Base-by-base conservation (phyloP, 129 eudicot species). In the Flaveria brownii region DNA sequence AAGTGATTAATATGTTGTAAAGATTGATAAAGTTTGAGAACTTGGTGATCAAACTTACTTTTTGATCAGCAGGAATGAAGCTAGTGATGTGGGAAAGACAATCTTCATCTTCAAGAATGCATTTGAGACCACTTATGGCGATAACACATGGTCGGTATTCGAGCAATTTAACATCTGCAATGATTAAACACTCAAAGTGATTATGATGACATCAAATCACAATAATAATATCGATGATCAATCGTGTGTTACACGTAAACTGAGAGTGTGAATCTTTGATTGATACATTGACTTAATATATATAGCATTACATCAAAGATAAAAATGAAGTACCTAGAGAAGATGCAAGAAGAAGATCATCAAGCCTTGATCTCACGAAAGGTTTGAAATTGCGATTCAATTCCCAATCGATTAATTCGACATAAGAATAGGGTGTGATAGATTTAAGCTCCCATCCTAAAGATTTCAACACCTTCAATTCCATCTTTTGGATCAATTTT, bases 361-460 rank as follows among this genome's bases (percentile, higher is more conserved):
- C 77, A 9, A 86, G 74, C 47, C 79, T 56, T 1, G 68, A 55
- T 22, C 78, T 62, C 16, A 56, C 63, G 46, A 45, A 43, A 17
- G 79, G 74, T 36, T 76, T 77, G 36, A 75, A 47, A 14, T 25
- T 9, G 41, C 71, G 39, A 46, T 60, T 80, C 70, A 88, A 25
- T 55, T 79, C 76, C 71, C 84, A 77, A 4, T 70, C 39, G 42
- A 91, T 64, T 60, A 85, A 70, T 22, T 88, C 89, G 1, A 77
- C 63, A 45, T 83, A 91, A 18, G 94, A 83, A 36, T 70, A 81
- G 13, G 94, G 72, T 22, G 94, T 91, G 65, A 55, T 60, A 6
- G 85, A 78, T 39, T 77, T 74, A 51, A 91, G 78, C 43, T 82
- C 83, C 97, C 97, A 91, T 9, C 80, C 77, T 65, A 91, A 47